phyloP scores from a whole-genome alignment of 352 stramenopile genomes.

The Globisporangium orthogonon region DNA sequence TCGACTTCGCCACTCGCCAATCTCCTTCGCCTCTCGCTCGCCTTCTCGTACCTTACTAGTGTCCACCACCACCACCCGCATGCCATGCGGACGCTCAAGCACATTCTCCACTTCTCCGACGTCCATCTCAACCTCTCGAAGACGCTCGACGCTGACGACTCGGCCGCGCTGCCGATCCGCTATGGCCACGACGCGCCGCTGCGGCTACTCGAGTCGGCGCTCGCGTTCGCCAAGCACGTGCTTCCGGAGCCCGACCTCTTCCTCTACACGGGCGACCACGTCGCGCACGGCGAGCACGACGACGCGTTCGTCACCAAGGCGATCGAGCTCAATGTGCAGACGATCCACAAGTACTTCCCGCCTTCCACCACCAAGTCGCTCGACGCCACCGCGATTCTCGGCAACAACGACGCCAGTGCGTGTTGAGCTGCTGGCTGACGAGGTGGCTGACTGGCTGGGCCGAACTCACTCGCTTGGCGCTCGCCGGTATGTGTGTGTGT shows the following conservation, averaged over 20 bases:
- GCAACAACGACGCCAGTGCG: conserved; percentile 72
- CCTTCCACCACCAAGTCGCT: conserved; percentile 14
- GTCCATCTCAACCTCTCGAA: conserved; percentile 77
- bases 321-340: conserved; percentile 58
- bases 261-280: conserved; percentile 79
- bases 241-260: conserved; percentile 58
- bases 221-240: conserved; percentile 53
- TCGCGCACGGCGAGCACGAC: conserved; percentile 50
- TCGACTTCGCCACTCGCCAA: too few relatives aligned
- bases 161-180: conserved; percentile 27
- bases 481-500: too few relatives aligned
- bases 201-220: conserved; percentile 56
- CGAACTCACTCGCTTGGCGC: too few relatives aligned
- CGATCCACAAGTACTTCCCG: conserved; percentile 67
- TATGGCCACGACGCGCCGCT: conserved; percentile 56
- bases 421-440: neutral
- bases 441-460: too few relatives aligned
- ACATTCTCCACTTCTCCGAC: conserved; percentile 82
- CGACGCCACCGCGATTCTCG: conserved; percentile 70
- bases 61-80: neutral
- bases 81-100: conserved; percentile 1
- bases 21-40: too few relatives aligned
- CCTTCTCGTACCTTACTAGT: too few relatives aligned
- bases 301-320: conserved; percentile 55
- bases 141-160: conserved; percentile 27